Conservation (phyloP, 345 rosid species). For the Brassica incana region DNA sequence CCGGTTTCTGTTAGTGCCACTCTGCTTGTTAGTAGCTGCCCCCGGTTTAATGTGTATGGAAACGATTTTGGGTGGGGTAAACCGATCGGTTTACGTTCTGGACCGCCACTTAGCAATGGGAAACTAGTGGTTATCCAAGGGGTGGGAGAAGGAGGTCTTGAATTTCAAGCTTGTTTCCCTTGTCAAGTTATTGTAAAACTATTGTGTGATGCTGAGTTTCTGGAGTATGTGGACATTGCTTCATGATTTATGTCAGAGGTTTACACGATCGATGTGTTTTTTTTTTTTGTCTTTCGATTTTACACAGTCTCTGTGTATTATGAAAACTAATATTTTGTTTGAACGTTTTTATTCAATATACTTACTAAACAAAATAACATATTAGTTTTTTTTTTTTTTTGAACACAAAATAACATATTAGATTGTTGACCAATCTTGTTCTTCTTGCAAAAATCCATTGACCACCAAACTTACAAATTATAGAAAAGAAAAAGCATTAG, state of each 20-base stretch:
- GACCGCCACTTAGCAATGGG: constrained; percentile 16
- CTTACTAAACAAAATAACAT: too few species aligned
- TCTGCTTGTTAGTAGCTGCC: not conserved
- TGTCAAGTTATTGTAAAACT: constrained; percentile 8
- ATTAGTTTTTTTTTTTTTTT: too few species aligned
- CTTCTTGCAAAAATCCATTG: too few species aligned
- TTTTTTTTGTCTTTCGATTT: not conserved
- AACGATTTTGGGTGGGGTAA: not conserved
- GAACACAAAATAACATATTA: too few species aligned
- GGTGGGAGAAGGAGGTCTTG: constrained; percentile 36
- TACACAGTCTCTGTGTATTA: not conserved
- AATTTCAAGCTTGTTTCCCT: constrained; percentile 28
- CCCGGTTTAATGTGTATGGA: not conserved
- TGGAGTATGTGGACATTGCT: constrained; percentile 16
- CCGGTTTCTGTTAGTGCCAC: not conserved
- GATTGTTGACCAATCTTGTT: too few species aligned
- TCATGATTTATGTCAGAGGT: not conserved
- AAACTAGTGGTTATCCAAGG: constrained; percentile 33
- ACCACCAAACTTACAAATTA: too few species aligned
- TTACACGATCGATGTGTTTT: not conserved
- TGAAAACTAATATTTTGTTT: not conserved
- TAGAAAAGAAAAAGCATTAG: too few species aligned
- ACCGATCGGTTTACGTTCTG: not conserved
- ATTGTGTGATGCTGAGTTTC: constrained; percentile 22
- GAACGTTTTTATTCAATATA: too few species aligned